Evolutionary conservation across 306 rosid species (phyloP).

Genomic region (Rosa rugosa): DNA sequence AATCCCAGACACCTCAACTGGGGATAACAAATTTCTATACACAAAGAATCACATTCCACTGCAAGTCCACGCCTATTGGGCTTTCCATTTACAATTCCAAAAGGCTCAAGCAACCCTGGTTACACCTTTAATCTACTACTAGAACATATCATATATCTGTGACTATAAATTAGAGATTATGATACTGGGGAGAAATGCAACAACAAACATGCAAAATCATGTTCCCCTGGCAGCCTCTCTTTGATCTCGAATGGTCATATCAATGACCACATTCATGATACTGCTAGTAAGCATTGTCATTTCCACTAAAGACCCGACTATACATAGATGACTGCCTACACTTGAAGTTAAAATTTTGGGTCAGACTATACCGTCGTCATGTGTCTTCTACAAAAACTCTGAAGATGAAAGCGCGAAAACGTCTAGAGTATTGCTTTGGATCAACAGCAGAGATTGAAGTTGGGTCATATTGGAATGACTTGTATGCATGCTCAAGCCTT

Average conservation of each 20-base stretch:
- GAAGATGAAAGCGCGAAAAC: constrained; percentile 94
- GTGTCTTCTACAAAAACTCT: constrained; percentile 84
- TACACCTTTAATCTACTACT: constrained; percentile 34
- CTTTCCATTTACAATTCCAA: constrained; percentile 47
- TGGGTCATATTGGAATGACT: constrained; percentile 81
- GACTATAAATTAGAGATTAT: constrained; percentile 26
- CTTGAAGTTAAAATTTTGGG: constrained; percentile 33
- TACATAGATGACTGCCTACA: constrained; percentile 41
- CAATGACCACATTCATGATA: constrained; percentile 29
- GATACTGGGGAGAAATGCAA: constrained; percentile 23
- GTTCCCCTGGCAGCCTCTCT: constrained; percentile 32
- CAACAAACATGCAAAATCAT: constrained; percentile 25
- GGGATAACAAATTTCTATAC: constrained; percentile 17
- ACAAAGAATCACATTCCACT: constrained; percentile 23
- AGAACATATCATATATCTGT: constrained; percentile 30
- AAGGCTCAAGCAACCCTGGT: constrained; percentile 28
- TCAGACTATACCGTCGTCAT: constrained; percentile 39
- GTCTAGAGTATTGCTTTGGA: constrained; percentile 89
- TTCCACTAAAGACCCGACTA: constrained; percentile 31
- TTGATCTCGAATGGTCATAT: constrained; percentile 36
- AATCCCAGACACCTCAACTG: constrained; percentile 27
- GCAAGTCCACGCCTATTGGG: constrained; percentile 22
- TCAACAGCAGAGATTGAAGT: constrained; percentile 92
- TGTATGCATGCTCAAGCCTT: constrained; percentile 96
- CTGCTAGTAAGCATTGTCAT: constrained; percentile 33